These are phyloP conservation scores for Cyberlindnera sargentensis DNA, from an alignment of 805 yeast species.

Conservation along the genomic window DNA sequence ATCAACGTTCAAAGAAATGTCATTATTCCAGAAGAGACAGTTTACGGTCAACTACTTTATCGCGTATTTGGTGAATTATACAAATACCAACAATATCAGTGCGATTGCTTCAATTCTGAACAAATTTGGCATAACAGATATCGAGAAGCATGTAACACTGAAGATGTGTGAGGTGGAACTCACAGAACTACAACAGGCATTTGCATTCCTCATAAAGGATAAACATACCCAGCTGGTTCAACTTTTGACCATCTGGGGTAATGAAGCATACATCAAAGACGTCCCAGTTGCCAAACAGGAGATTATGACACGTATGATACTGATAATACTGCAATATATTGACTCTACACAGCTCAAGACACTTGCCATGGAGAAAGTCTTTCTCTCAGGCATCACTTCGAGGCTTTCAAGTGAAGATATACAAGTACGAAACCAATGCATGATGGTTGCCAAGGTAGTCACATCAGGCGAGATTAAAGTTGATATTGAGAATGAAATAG, in stretches of 20 bases:
- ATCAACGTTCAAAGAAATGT: constrained; percentile 2
- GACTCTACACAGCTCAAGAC: constrained; percentile 18
- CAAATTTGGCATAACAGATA: constrained; percentile 1
- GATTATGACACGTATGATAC: constrained; percentile 39
- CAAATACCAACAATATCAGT: constrained; percentile 4
- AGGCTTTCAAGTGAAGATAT: constrained; percentile 44
- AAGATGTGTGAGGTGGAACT: constrained; percentile 4
- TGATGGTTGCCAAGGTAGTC: constrained; percentile 48
- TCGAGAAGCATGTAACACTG: constrained; percentile 7
- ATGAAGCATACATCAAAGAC: constrained; percentile 28
- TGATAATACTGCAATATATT: constrained; percentile 28
- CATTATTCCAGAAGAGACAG: constrained; percentile 12
- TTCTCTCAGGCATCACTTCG: constrained; percentile 45
- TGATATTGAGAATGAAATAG: constrained; percentile 22
- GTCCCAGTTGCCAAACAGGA: constrained; percentile 40
- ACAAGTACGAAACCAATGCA: constrained; percentile 44
- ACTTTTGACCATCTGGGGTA: constrained; percentile 30
- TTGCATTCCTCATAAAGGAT: constrained; percentile 4
- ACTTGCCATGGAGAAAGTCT: constrained; percentile 31
- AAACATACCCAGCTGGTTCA: background rate
- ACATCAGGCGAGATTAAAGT: constrained; percentile 23
- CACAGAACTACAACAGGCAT: constrained; percentile 10
- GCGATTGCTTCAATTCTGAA: constrained; percentile 9
- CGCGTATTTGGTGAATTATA: constrained; percentile 10
- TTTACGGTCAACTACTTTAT: constrained; percentile 13